Evolutionary conservation across 164 flowering plant species (phyloP).

Genomic region (Paratinospora sagittata): DNA sequence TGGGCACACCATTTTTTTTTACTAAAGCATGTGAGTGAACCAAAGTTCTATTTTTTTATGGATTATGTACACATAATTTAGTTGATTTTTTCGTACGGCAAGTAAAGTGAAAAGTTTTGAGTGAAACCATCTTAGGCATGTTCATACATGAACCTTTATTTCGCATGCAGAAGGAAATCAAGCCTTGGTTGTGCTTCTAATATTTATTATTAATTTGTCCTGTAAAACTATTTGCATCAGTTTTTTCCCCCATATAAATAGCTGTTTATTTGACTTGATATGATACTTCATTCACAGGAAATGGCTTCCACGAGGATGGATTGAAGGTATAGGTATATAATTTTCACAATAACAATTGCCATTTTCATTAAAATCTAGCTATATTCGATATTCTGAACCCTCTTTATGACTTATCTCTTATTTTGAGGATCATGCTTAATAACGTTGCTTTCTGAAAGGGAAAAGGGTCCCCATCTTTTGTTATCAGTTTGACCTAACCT

Average conservation of each 20-base stretch:
- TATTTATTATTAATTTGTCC: neutral
- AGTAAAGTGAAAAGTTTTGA: neutral
- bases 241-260: neutral
- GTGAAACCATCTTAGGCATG: neutral
- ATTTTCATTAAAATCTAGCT: neutral
- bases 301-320: conserved; percentile 97
- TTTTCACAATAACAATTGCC: neutral
- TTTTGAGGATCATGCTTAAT: neutral
- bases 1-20: too few relatives aligned
- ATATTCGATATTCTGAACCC: neutral
- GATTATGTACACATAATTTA: neutral
- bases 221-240: neutral
- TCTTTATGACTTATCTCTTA: neutral
- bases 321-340: conserved; percentile 49
- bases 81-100: neutral
- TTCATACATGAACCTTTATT: neutral
- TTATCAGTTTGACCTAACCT: neutral
- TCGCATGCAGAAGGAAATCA: neutral
- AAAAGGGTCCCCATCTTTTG: too few relatives aligned
- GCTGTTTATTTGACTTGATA: neutral
- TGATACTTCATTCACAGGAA: conserved; percentile 40
- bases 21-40: neutral
- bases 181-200: neutral
- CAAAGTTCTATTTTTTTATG: neutral
- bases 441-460: too few relatives aligned